Conservation (phyloP, 2,329 filamentous ascomycete genomes). For the Coniochaeta sp. region DNA sequence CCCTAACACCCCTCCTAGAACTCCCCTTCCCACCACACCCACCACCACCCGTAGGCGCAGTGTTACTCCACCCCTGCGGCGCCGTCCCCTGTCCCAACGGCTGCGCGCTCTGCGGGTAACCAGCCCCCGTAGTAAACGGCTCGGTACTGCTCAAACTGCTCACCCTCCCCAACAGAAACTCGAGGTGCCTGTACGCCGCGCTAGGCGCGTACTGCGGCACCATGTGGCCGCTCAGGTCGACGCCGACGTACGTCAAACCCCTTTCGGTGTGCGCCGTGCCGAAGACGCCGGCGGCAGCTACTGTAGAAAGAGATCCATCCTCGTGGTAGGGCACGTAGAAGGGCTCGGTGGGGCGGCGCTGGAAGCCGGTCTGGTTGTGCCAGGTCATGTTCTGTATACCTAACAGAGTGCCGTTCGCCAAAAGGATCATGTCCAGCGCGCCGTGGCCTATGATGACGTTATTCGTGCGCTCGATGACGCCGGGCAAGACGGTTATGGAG, state of each 20-base stretch:
- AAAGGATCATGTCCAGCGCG: conserved; percentile 59
- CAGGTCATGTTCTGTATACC: conserved; percentile 78
- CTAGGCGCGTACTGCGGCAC: conserved; percentile 61
- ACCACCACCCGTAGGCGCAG: background rate
- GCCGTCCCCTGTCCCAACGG: conserved; percentile 20
- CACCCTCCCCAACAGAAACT: conserved; percentile 68
- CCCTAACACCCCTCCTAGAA: background rate
- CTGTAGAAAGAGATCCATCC: conserved; percentile 21
- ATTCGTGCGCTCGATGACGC: conserved; percentile 65
- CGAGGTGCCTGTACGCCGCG: conserved; percentile 64
- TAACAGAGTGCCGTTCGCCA: conserved; percentile 62
- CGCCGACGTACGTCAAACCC: conserved; percentile 63
- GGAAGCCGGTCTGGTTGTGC: conserved; percentile 65
- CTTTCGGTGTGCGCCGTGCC: conserved; percentile 68
- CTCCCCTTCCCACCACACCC: background rate
- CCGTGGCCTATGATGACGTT: conserved; percentile 72
- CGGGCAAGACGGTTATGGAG: conserved; percentile 52
- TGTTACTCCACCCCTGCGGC: conserved; percentile 16
- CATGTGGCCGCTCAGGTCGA: conserved; percentile 62
- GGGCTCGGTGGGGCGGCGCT: conserved; percentile 47
- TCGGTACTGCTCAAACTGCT: conserved; percentile 38
- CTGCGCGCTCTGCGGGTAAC: conserved; percentile 15
- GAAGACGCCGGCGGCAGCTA: conserved; percentile 50
- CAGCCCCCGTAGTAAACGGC: conserved; percentile 27
- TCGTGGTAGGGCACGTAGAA: conserved; percentile 65